phyloP scores from a whole-genome alignment of 2,329 filamentous ascomycete genomes.

The Pseudogymnoascus sp. region DNA sequence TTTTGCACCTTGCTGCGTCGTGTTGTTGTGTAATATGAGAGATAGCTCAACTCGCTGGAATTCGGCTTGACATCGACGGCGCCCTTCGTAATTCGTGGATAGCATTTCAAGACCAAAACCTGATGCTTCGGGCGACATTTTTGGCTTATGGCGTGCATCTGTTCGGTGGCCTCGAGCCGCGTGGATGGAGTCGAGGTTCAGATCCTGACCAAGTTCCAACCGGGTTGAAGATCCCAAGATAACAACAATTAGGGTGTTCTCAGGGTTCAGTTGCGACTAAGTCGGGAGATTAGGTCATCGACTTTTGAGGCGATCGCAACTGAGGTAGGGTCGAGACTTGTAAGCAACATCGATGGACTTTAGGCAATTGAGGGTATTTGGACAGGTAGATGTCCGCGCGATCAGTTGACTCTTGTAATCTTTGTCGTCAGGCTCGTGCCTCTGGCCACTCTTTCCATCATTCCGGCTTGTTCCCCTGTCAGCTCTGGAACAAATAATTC shows the following conservation, averaged over 20 bases:
- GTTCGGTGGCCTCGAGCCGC: neutral
- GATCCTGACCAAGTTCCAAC: neutral
- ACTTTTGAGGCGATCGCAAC: neutral
- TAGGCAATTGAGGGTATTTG: slow-evolving; percentile 1
- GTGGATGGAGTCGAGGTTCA: neutral
- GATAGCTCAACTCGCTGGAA: slow-evolving; percentile 91
- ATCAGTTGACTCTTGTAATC: slow-evolving; percentile 5
- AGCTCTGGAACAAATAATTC: slow-evolving; percentile 4
- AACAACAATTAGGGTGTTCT: neutral
- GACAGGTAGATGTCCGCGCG: neutral
- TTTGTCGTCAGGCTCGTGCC: slow-evolving; percentile 4
- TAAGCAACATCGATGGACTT: neutral
- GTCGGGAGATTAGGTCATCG: neutral
- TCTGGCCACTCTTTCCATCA: slow-evolving; percentile 5
- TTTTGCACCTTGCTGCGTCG: slow-evolving; percentile 94
- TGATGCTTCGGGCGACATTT: slow-evolving; percentile 89
- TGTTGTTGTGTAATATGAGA: slow-evolving; percentile 94
- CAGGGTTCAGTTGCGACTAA: slow-evolving; percentile 4
- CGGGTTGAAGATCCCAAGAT: neutral
- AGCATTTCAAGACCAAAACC: slow-evolving; percentile 92
- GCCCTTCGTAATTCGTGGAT: slow-evolving; percentile 85
- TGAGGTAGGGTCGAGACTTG: neutral
- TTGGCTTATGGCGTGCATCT: slow-evolving; percentile 59
- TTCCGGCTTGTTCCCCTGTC: slow-evolving; percentile 7
- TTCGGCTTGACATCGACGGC: slow-evolving; percentile 92